Conservation (phyloP, 257 asterid genomes). For the Fraxinus pennsylvanica region DNA sequence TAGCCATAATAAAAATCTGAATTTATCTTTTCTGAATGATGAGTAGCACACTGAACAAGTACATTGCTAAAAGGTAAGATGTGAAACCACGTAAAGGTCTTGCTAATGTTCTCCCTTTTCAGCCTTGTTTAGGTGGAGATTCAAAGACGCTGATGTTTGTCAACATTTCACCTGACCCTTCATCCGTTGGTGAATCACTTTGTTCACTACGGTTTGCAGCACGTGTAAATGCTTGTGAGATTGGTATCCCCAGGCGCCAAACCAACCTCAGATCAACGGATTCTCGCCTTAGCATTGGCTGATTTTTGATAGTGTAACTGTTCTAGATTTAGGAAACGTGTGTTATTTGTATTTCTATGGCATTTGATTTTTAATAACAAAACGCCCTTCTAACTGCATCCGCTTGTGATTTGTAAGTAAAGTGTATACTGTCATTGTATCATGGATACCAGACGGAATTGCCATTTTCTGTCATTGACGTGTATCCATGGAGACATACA, state of each 20-base stretch:
- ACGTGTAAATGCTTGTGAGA: constrained; percentile 90
- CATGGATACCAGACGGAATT: constrained; percentile 18
- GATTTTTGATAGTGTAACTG: constrained; percentile 22
- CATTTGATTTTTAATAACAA: constrained; percentile 41
- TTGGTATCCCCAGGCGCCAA: constrained; percentile 94
- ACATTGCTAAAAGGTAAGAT: background rate
- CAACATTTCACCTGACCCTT: constrained; percentile 79
- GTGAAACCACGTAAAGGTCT: background rate
- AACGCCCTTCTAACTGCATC: constrained; percentile 45
- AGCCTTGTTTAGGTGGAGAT: constrained; percentile 99
- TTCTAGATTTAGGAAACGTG: constrained; percentile 33
- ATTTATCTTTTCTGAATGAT: background rate
- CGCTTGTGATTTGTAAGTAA: constrained; percentile 54
- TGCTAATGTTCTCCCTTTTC: constrained; percentile 17
- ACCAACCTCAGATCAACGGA: constrained; percentile 66
- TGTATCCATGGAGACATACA: constrained; percentile 23
- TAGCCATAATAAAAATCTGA: background rate
- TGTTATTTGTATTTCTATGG: constrained; percentile 38
- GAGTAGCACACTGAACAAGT: background rate
- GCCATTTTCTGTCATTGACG: constrained; percentile 23
- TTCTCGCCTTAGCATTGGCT: constrained; percentile 85
- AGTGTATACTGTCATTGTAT: constrained; percentile 48
- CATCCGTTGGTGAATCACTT: constrained; percentile 84
- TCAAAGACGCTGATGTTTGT: constrained; percentile 95
- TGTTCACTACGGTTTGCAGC: constrained; percentile 97